Evolutionary conservation across 2,329 filamentous ascomycete species (phyloP).

Genomic region (Ceratocystis destructans): DNA sequence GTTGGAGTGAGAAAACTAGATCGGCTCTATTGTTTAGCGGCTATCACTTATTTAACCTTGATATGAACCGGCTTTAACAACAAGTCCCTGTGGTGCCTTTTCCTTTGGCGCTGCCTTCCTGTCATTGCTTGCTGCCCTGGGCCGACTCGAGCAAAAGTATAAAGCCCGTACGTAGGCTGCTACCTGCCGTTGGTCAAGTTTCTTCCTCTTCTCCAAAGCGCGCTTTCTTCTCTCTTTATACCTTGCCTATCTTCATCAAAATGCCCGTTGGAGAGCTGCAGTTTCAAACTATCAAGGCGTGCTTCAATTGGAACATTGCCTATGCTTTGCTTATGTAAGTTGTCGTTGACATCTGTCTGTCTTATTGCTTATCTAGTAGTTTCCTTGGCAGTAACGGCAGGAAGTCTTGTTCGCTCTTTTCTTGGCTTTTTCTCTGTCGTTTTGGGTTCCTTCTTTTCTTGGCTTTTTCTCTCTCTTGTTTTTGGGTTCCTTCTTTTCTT

Average conservation of each 20-base stretch:
- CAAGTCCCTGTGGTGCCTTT: neutral
- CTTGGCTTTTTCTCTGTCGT: neutral
- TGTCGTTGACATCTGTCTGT: neutral
- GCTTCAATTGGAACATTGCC: constrained; percentile 18
- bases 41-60: neutral
- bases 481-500: too few relatives aligned
- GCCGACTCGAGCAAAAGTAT: neutral
- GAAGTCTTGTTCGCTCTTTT: neutral
- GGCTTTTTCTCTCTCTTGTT: neutral
- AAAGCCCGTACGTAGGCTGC: neutral
- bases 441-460: neutral
- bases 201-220: neutral
- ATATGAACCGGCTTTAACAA: neutral
- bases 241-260: neutral
- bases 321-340: constrained; percentile 19
- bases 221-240: neutral
- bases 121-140: too few relatives aligned
- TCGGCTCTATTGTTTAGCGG: too few relatives aligned
- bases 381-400: neutral
- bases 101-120: too few relatives aligned
- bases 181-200: neutral
- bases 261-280: constrained; percentile 12
- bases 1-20: too few relatives aligned
- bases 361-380: neutral
- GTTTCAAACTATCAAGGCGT: constrained; percentile 11